These are phyloP conservation scores for Rhexocercosporidium sp. DNA, from an alignment of 2,329 filamentous ascomycete species.

Conservation along the genomic window DNA sequence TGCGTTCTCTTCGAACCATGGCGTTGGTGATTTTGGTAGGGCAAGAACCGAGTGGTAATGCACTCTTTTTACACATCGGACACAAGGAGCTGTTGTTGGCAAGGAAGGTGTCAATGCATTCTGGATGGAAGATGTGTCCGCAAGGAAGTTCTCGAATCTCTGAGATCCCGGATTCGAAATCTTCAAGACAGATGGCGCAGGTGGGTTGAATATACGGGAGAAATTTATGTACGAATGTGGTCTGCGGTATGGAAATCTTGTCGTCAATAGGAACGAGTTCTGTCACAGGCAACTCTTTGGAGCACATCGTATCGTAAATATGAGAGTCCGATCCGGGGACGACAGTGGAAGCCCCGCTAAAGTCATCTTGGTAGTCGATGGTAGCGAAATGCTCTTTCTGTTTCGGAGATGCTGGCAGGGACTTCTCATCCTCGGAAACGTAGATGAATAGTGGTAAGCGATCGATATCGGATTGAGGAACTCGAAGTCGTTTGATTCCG, in stretches of 20 bases:
- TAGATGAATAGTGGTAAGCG: slow-evolving; percentile 83
- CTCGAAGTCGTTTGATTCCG: slow-evolving; percentile 81
- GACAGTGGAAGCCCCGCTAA: not conserved
- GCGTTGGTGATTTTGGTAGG: slow-evolving; percentile 75
- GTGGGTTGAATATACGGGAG: slow-evolving; percentile 73
- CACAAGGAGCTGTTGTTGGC: slow-evolving; percentile 82
- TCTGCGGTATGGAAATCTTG: slow-evolving; percentile 21
- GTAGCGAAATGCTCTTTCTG: not conserved
- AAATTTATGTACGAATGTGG: slow-evolving; percentile 31
- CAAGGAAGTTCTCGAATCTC: slow-evolving; percentile 87
- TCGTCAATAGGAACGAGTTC: slow-evolving; percentile 26
- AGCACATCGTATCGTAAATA: slow-evolving; percentile 1
- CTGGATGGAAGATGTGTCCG: slow-evolving; percentile 90
- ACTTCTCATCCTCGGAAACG: slow-evolving; percentile 57
- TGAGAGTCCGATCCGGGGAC: not conserved
- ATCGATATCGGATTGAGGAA: slow-evolving; percentile 73
- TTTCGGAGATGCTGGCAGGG: slow-evolving; percentile 44
- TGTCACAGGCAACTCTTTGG: slow-evolving; percentile 1
- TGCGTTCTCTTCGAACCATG: slow-evolving; percentile 83
- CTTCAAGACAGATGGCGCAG: slow-evolving; percentile 89
- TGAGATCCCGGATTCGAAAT: slow-evolving; percentile 72
- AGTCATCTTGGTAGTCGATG: slow-evolving; percentile 10
- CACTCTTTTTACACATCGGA: slow-evolving; percentile 86
- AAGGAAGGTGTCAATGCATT: slow-evolving; percentile 88
- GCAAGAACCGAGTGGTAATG: slow-evolving; percentile 71